Conservation (phyloP, 495 filamentous ascomycete species). For the Daldinia childiae region DNA sequence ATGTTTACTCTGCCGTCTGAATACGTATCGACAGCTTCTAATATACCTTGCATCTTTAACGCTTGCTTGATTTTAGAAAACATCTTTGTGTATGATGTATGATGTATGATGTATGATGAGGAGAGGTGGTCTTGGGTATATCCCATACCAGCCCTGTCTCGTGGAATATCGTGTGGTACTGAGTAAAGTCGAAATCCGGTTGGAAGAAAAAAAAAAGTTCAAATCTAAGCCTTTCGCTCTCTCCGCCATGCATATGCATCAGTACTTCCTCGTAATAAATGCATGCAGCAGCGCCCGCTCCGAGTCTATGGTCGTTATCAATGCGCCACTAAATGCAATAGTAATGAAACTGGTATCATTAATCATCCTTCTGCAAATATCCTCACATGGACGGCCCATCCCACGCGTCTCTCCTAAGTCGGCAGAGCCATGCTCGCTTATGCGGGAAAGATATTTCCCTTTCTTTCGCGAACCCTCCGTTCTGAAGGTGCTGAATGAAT, state of each 20-base stretch:
- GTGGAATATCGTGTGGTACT: slow-evolving; percentile 1
- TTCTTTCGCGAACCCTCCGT: slow-evolving; percentile 87
- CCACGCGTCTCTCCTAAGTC: slow-evolving; percentile 83
- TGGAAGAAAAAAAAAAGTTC: not conserved
- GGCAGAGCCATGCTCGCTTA: slow-evolving; percentile 90
- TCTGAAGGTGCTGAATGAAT: slow-evolving; percentile 77
- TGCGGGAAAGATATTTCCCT: slow-evolving; percentile 88
- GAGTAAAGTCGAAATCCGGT: not conserved
- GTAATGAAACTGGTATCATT: slow-evolving; percentile 15
- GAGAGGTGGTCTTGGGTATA: not conserved
- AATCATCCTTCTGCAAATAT: slow-evolving; percentile 7
- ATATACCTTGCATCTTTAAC: not conserved
- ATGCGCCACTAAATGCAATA: slow-evolving; percentile 25
- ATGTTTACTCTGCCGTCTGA: too few relatives aligned
- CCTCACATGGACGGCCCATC: slow-evolving; percentile 75
- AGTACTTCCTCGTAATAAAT: slow-evolving; percentile 12
- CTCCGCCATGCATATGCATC: slow-evolving; percentile 22
- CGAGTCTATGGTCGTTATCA: slow-evolving; percentile 6
- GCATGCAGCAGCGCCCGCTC: slow-evolving; percentile 15
- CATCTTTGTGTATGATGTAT: not conserved
- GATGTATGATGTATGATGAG: not conserved
- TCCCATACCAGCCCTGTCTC: not conserved
- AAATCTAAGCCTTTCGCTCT: slow-evolving; percentile 20
- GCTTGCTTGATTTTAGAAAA: not conserved
- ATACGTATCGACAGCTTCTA: not conserved